A percentile compares a stretch with the other conserved stretches of the same genome.
Evolutionary conservation across 352 stramenopile species (phyloP).

Genomic region (Pseudoperonospora humuli): DNA sequence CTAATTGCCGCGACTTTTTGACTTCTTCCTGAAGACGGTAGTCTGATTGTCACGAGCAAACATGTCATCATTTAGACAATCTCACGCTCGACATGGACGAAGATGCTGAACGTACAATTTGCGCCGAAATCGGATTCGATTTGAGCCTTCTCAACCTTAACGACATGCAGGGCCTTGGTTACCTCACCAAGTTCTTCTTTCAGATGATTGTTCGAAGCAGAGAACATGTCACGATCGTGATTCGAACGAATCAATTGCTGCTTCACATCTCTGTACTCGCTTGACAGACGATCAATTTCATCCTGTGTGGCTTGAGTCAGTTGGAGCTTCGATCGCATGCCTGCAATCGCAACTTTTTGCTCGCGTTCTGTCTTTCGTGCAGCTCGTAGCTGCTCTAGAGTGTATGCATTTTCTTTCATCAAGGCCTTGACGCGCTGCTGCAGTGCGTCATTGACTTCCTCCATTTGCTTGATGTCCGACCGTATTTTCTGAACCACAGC

Average conservation of each 20-base stretch:
- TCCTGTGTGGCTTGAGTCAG: slow-evolving; percentile 55
- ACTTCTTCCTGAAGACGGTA: too few species aligned
- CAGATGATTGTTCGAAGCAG: slow-evolving; percentile 65
- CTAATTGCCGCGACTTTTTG: too few species aligned
- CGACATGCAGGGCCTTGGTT: slow-evolving; percentile 50
- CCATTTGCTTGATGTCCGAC: too few species aligned
- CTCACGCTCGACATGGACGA: too few species aligned
- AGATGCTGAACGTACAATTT: slow-evolving; percentile 43
- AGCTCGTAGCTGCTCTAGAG: slow-evolving; percentile 64
- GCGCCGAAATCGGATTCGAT: slow-evolving; percentile 65
- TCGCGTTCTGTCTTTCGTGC: slow-evolving; percentile 65
- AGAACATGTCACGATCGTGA: slow-evolving; percentile 70
- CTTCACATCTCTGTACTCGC: slow-evolving; percentile 58
- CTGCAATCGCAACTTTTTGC: slow-evolving; percentile 57
- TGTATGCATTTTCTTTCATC: slow-evolving; percentile 70
- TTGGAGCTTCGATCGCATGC: slow-evolving; percentile 66
- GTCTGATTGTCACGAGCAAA: too few species aligned
- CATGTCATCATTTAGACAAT: too few species aligned
- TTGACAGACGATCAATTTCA: slow-evolving; percentile 45
- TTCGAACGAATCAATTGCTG: slow-evolving; percentile 60
- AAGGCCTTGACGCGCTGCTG: too few species aligned
- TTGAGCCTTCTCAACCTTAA: slow-evolving; percentile 63
- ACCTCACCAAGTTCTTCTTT: slow-evolving; percentile 68
- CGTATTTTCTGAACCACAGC: too few species aligned
- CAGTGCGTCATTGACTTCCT: too few species aligned